These are phyloP conservation scores for Thelonectria discophora DNA, from an alignment of 2,329 filamentous ascomycete genomes.

Conservation along the genomic window DNA sequence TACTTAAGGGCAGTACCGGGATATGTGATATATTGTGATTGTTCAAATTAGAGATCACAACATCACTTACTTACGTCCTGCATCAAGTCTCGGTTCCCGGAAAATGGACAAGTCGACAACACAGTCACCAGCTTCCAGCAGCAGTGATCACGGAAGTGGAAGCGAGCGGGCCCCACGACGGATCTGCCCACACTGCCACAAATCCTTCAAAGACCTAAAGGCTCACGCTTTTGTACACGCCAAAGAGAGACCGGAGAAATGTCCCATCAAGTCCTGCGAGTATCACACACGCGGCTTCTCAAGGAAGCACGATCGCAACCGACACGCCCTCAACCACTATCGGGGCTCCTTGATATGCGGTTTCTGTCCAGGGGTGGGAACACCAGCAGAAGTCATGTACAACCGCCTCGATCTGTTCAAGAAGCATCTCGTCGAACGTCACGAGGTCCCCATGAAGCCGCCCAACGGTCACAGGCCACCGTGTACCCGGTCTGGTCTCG, in stretches of 20 bases:
- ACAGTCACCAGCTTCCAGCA: background rate
- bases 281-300: constrained; percentile 6
- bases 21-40: too few species aligned
- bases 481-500: background rate
- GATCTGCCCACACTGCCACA: background rate
- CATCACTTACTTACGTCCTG: too few species aligned
- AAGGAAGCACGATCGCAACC: constrained; percentile 7
- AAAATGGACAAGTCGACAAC: too few species aligned
- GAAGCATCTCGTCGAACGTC: constrained; percentile 3
- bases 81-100: too few species aligned
- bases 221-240: constrained; percentile 1
- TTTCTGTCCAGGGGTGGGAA: constrained; percentile 1
- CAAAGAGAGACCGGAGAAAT: constrained; percentile 8
- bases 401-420: constrained; percentile 7
- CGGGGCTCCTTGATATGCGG: constrained; percentile 1
- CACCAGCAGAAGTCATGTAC: background rate
- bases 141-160: background rate
- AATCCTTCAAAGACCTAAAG: constrained; percentile 8
- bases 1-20: too few species aligned
- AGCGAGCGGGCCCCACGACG: background rate
- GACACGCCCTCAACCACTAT: constrained; percentile 7
- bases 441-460: constrained; percentile 3
- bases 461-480: background rate
- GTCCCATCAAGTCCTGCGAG: constrained; percentile 3
- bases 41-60: too few species aligned